These are phyloP conservation scores for Neofusicoccum sp. DNA, from an alignment of 2,329 filamentous ascomycete species.

Conservation along the genomic window DNA sequence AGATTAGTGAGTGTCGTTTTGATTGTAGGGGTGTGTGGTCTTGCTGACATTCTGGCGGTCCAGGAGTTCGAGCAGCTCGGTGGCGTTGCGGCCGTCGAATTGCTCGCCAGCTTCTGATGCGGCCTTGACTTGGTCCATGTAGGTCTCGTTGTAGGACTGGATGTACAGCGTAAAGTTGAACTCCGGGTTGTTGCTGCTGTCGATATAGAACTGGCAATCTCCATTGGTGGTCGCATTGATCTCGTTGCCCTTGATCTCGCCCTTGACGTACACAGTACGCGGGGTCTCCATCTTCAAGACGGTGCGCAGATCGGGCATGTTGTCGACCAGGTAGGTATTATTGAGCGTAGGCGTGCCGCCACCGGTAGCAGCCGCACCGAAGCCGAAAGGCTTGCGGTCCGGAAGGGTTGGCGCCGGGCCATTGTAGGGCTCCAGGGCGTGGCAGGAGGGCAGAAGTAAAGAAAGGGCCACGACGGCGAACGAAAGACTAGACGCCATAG, in stretches of 20 bases:
- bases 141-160: constrained; percentile 4
- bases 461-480: neutral
- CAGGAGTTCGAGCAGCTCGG: constrained; percentile 4
- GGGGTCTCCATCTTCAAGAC: constrained; percentile 13
- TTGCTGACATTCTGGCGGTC: constrained; percentile 1
- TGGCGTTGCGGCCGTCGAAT: constrained; percentile 9
- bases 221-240: constrained; percentile 1
- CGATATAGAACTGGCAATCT: constrained; percentile 12
- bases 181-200: constrained; percentile 5
- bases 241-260: constrained; percentile 13
- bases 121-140: neutral
- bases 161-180: constrained; percentile 13
- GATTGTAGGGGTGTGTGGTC: neutral
- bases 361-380: constrained; percentile 10
- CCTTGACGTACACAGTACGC: constrained; percentile 15
- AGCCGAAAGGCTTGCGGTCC: constrained; percentile 8
- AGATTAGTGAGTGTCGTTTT: neutral
- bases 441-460: neutral
- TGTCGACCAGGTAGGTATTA: constrained; percentile 15
- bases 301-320: constrained; percentile 14
- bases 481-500: constrained; percentile 1
- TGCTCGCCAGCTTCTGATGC: neutral
- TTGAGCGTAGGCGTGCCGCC: constrained; percentile 5
- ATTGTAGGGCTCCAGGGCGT: constrained; percentile 5
- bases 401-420: constrained; percentile 5